phyloP scores from a whole-genome alignment of 441 rosid genomes.

The Sinapis alba region DNA sequence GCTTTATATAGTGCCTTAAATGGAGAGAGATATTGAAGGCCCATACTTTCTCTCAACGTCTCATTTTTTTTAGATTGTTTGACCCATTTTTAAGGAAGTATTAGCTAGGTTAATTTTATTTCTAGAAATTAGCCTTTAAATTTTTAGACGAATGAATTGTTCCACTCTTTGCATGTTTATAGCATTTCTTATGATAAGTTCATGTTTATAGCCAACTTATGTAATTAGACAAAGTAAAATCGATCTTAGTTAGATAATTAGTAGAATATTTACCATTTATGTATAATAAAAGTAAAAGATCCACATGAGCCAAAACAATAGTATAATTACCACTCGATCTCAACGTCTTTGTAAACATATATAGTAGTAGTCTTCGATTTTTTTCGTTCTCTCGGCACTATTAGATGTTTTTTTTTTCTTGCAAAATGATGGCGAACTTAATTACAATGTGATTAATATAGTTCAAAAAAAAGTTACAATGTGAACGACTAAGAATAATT shows the following conservation, averaged over 20 bases:
- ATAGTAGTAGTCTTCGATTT: too few species aligned
- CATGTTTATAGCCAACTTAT: neutral
- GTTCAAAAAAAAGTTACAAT: too few species aligned
- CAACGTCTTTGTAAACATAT: too few species aligned
- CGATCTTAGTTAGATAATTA: neutral
- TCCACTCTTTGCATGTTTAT: conserved; percentile 5
- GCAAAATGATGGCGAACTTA: neutral
- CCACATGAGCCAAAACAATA: too few species aligned
- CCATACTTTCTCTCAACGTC: conserved; percentile 13
- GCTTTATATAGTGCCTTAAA: conserved; percentile 23
- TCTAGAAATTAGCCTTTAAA: neutral
- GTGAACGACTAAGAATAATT: too few species aligned
- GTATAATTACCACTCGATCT: too few species aligned
- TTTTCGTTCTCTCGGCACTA: too few species aligned
- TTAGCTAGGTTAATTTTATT: neutral
- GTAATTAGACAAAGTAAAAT: neutral
- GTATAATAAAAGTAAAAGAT: too few species aligned
- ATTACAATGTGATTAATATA: too few species aligned
- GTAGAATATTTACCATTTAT: neutral
- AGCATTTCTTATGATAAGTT: neutral
- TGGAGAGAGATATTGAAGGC: conserved; percentile 1
- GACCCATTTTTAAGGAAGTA: conserved; percentile 2
- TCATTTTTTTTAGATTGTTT: conserved; percentile 21
- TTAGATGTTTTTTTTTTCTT: too few species aligned
- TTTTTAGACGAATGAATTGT: neutral